phyloP scores from a whole-genome alignment of 768 basidiomycete genomes.

The Trametes cubensis region DNA sequence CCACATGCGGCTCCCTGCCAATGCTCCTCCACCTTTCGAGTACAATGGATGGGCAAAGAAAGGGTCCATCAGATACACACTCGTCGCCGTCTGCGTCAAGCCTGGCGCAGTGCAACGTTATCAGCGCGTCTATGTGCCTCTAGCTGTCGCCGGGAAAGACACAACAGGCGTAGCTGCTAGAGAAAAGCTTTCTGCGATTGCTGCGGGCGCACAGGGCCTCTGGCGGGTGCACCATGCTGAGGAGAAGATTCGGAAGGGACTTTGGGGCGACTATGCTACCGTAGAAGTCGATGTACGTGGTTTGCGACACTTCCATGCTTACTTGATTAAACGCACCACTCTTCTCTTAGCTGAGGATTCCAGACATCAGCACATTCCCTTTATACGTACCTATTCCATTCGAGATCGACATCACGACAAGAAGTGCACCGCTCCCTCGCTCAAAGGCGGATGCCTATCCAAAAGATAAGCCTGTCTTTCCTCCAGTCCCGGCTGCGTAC shows the following conservation, averaged over 20 bases:
- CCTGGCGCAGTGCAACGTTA: constrained; percentile 4
- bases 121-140: constrained; percentile 3
- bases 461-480: constrained; percentile 15
- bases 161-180: neutral
- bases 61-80: constrained; percentile 9
- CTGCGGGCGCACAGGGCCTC: neutral
- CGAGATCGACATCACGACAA: constrained; percentile 18
- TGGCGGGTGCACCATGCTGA: constrained; percentile 1
- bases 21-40: constrained; percentile 20
- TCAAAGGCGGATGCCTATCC: constrained; percentile 1
- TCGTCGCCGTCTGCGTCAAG: constrained; percentile 20
- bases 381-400: constrained; percentile 21
- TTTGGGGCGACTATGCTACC: constrained; percentile 15
- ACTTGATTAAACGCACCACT: no score
- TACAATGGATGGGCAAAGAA: neutral
- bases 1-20: constrained; percentile 7
- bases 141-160: constrained; percentile 20
- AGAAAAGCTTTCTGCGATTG: neutral
- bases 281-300: constrained; percentile 12
- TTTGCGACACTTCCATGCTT: neutral
- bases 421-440: constrained; percentile 6
- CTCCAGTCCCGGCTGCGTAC: constrained; percentile 3
- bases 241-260: constrained; percentile 11
- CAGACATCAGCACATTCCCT: constrained; percentile 9
- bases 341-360: constrained; percentile 11